Evolutionary conservation across 2,329 filamentous ascomycete genomes (phyloP).

Genomic region (Neofusicoccum sp.): DNA sequence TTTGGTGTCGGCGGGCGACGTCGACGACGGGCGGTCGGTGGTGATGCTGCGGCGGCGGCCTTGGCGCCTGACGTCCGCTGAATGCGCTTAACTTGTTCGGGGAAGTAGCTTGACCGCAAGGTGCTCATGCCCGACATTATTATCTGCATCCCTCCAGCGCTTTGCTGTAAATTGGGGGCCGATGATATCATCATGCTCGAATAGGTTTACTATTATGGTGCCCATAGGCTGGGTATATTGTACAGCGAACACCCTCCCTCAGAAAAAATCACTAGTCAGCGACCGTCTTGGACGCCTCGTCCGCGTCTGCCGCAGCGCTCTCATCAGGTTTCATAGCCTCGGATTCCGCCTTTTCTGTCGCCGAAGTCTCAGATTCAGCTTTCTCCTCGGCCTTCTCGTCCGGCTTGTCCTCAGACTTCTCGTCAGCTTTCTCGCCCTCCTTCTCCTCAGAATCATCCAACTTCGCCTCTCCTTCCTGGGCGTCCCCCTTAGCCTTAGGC

Average conservation of each 20-base stretch:
- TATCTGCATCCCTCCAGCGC: neutral
- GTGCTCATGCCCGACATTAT: neutral
- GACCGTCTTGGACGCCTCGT: constrained; percentile 14
- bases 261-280: neutral
- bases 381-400: constrained; percentile 26
- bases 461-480: neutral
- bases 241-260: neutral
- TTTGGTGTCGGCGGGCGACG: neutral
- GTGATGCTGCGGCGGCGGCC: constrained; percentile 13
- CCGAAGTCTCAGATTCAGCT: constrained; percentile 29
- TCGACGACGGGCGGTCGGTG: neutral
- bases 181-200: neutral
- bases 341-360: constrained; percentile 17
- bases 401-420: constrained; percentile 25
- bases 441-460: constrained; percentile 21
- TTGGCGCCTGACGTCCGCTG: constrained; percentile 9
- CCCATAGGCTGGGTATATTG: constrained; percentile 20
- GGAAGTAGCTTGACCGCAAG: neutral
- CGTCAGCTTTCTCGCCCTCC: constrained; percentile 24
- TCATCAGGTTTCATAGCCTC: constrained; percentile 1
- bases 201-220: neutral
- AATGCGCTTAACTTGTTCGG: constrained; percentile 4
- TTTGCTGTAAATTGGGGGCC: neutral
- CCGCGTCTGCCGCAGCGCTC: constrained; percentile 4
- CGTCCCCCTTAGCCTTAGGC: neutral